These are phyloP conservation scores for Phytophthora sansomeana DNA, from an alignment of 352 stramenopile species.

Conservation along the genomic window DNA sequence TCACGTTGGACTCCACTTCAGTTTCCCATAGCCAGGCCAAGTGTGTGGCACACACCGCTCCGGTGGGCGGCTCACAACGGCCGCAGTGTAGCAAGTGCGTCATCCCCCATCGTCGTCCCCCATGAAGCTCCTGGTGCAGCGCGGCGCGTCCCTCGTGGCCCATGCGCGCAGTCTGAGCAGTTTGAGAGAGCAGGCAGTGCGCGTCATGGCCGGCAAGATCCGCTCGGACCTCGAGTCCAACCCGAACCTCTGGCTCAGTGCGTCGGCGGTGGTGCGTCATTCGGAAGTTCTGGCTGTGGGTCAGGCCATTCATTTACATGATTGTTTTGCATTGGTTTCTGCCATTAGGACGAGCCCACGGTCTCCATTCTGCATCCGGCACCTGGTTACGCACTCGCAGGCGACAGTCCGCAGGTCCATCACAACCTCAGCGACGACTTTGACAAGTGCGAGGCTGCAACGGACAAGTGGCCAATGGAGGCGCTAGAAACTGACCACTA, in stretches of 20 bases:
- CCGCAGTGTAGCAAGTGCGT: conserved; percentile 3
- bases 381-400: conserved; percentile 60
- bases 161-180: conserved; percentile 54
- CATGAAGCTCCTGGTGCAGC: conserved; percentile 47
- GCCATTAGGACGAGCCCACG: conserved; percentile 76
- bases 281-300: neutral
- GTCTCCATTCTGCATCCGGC: conserved; percentile 85
- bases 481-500: conserved; percentile 12
- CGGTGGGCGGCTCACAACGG: conserved; percentile 26
- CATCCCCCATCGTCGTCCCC: neutral
- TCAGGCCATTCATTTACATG: conserved; percentile 2
- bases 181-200: conserved; percentile 69
- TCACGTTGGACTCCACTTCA: conserved; percentile 18
- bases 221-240: conserved; percentile 80
- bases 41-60: neutral
- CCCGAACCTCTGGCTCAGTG: conserved; percentile 85
- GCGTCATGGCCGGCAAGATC: conserved; percentile 65
- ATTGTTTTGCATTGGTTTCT: conserved; percentile 3
- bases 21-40: neutral
- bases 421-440: conserved; percentile 55
- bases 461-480: no score
- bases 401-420: conserved; percentile 36
- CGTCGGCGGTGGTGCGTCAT: conserved; percentile 70
- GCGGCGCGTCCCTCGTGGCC: conserved; percentile 25
- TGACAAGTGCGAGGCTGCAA: conserved; percentile 26